Evolutionary conservation across 257 asterid genomes (phyloP), one percentile per base, ranked within the genome.

Genomic region (Pogostemon cablin): DNA sequence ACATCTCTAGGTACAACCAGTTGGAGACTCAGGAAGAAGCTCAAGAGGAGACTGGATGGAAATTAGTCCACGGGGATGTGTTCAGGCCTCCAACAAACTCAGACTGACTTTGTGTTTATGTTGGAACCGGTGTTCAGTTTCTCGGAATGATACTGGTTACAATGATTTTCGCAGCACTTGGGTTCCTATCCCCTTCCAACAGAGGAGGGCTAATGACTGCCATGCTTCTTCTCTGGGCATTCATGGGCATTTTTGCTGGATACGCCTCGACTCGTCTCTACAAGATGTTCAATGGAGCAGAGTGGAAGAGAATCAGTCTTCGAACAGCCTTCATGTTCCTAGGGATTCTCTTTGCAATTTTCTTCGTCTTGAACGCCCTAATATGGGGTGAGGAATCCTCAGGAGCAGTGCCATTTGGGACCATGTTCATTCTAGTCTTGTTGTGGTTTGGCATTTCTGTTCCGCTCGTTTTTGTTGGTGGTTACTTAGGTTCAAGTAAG

Each of bases 21-120:
- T 74, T 91, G 56, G 97, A 91, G 85, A 88, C 97, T 59, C 96
- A 87, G 68, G 97, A 91, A 86, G 97, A 91, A 83, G 95, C 97
- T 17, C 97, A 88, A 77, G 96, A 90, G 81, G 96, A 88, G 79
- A 91, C 97, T 1, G 97, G 97, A n/a, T 91, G 97, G 97, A 91
- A 91, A 80, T 73, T 91, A 75, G 96, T 91, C 62, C 97, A 91
- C 34, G 97, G 95, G 70, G 97, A 89, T 74, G 93, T 91, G 69
- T 91, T 91, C 80, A 82, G 97, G 78, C 86, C 97, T 68, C 97
- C 97, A 70, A 75, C 75, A 17, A 89, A 89, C 87, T 86, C 97
- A 5, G 93, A 89, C 73, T 73, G 87, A 77, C 86, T 91, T 40
- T 91, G 97, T 53, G 88, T 91, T 40, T 86, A 84, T 69, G 96